phyloP scores from a whole-genome alignment of 1,284 basidiomycete species.

The Baeospora myosura region DNA sequence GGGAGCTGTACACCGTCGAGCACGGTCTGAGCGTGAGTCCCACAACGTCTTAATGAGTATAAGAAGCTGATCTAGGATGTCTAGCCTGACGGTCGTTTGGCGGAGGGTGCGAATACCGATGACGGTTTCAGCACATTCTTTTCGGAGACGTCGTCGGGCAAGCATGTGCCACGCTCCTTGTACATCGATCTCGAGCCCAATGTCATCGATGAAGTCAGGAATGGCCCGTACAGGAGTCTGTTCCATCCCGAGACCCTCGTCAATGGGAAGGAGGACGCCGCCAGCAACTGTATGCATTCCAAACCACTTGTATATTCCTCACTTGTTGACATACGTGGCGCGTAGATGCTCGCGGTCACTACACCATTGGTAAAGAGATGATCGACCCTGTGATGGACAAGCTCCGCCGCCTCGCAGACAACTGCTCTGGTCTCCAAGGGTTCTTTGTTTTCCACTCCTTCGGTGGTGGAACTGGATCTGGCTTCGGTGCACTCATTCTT shows the following conservation, averaged over 20 bases:
- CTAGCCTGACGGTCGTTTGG: constrained; percentile 87
- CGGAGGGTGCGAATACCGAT: constrained; percentile 67
- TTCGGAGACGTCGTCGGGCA: constrained; percentile 87
- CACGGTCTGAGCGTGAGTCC: constrained; percentile 87
- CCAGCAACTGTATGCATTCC: constrained; percentile 85
- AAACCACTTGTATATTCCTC: constrained; percentile 8
- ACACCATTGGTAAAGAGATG: constrained; percentile 97
- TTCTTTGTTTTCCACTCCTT: constrained; percentile 99
- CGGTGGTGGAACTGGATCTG: constrained; percentile 98
- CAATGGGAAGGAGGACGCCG: constrained; percentile 98
- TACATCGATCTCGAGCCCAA: constrained; percentile 98
- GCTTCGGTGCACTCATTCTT: constrained; percentile 95
- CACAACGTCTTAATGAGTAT: constrained; percentile 8
- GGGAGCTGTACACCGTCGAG: constrained; percentile 88
- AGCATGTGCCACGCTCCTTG: constrained; percentile 97
- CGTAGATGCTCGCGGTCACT: constrained; percentile 91
- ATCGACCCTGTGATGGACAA: constrained; percentile 93
- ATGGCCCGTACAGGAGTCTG: constrained; percentile 89
- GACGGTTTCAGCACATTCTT: constrained; percentile 98
- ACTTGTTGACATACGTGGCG: constrained; percentile 10
- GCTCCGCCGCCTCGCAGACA: constrained; percentile 92
- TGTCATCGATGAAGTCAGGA: constrained; percentile 96
- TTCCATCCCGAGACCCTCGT: constrained; percentile 99
- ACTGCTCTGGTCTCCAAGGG: constrained; percentile 96
- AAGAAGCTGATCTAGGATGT: constrained; percentile 10